Evolutionary conservation across 768 basidiomycete genomes (phyloP).

Genomic region (Asterophora lycoperdoides): DNA sequence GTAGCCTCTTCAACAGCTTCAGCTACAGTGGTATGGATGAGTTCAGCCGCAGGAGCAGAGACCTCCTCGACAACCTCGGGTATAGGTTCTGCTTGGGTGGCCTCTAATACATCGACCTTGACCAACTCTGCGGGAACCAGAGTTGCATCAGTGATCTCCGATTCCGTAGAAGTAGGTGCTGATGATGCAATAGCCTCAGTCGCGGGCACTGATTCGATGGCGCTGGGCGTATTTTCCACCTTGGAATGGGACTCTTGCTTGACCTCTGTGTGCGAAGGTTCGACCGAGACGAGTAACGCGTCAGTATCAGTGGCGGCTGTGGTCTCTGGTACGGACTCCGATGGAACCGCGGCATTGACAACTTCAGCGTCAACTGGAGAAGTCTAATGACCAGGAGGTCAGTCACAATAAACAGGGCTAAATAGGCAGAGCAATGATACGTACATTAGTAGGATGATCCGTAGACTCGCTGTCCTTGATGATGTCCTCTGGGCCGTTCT

Average conservation of each 20-base stretch:
- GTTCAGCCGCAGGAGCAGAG: neutral
- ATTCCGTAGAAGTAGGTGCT: neutral
- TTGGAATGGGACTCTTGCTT: no score
- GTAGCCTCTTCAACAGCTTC: neutral
- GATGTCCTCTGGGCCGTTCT: neutral
- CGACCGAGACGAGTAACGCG: neutral
- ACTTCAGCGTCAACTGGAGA: neutral
- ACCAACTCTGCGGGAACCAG: neutral
- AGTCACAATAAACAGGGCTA: neutral
- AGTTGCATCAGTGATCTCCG: neutral
- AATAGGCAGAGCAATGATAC: neutral
- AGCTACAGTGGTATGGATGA: neutral
- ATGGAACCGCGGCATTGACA: neutral
- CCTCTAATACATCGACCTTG: neutral
- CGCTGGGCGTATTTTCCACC: neutral
- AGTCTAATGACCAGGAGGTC: constrained; percentile 6
- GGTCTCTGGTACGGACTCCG: neutral
- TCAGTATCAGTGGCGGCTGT: neutral
- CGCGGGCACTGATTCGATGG: neutral
- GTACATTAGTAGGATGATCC: constrained; percentile 1
- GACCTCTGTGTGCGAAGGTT: neutral
- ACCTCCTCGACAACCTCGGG: neutral
- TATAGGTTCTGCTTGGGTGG: neutral
- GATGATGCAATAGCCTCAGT: neutral
- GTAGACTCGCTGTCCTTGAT: neutral